These are phyloP conservation scores for Xylaria sp. DNA, from an alignment of 2,329 filamentous ascomycete species.

Conservation along the genomic window DNA sequence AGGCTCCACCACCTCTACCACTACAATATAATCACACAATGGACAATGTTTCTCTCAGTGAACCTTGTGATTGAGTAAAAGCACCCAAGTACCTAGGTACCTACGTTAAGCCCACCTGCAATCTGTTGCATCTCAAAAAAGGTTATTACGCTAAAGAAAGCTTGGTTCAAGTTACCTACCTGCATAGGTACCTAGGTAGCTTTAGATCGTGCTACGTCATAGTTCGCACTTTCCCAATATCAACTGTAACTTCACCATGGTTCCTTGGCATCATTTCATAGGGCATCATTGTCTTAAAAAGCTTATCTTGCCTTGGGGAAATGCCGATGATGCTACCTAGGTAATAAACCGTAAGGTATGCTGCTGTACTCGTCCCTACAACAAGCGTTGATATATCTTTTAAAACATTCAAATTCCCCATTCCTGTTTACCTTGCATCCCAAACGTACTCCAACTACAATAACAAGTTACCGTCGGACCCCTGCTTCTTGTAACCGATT, in stretches of 20 bases:
- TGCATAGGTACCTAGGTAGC: too few relatives aligned
- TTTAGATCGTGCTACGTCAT: slow-evolving; percentile 25
- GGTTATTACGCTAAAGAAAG: slow-evolving; percentile 15
- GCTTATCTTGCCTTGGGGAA: slow-evolving; percentile 18
- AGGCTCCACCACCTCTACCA: too few relatives aligned
- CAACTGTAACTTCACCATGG: not conserved
- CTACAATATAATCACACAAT: too few relatives aligned
- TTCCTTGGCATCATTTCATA: slow-evolving; percentile 17
- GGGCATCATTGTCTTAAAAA: slow-evolving; percentile 6
- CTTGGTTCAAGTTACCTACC: slow-evolving; percentile 15
- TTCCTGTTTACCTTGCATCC: not conserved
- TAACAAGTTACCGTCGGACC: slow-evolving; percentile 6
- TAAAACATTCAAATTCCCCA: slow-evolving; percentile 9
- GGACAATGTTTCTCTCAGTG: too few relatives aligned
- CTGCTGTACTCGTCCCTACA: not conserved
- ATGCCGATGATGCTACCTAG: slow-evolving; percentile 1
- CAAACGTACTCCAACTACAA: slow-evolving; percentile 15
- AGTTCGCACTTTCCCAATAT: not conserved
- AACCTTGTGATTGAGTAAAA: too few relatives aligned
- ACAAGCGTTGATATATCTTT: not conserved
- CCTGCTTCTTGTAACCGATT: slow-evolving; percentile 17
- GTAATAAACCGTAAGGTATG: not conserved
- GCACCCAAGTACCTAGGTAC: too few relatives aligned
- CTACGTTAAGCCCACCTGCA: too few relatives aligned
- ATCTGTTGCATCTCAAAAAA: too few relatives aligned